phyloP scores from a whole-genome alignment of 805 yeast species.

The Hanseniaspora vineae region DNA sequence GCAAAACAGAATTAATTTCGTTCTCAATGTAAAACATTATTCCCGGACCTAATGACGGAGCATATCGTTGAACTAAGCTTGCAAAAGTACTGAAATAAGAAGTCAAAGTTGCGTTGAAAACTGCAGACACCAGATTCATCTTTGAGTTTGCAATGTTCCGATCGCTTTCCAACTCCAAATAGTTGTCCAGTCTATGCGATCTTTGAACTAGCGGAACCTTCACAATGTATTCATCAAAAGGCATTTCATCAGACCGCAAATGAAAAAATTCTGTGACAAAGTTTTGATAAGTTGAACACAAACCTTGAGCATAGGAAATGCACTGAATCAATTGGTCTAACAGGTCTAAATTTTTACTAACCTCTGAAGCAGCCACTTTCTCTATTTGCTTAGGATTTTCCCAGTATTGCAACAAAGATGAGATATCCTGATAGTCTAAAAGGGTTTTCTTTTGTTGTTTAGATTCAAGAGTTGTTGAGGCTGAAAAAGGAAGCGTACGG shows the following conservation, averaged over 20 bases:
- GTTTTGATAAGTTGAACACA: constrained; percentile 34
- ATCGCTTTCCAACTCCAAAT: constrained; percentile 31
- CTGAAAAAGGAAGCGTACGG: not conserved
- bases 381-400: constrained; percentile 7
- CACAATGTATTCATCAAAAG: constrained; percentile 21
- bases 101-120: constrained; percentile 28
- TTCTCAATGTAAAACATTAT: constrained; percentile 31
- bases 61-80: constrained; percentile 25
- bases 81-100: constrained; percentile 18
- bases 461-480: not conserved
- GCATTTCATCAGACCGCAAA: constrained; percentile 24
- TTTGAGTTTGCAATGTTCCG: constrained; percentile 36
- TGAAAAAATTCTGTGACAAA: constrained; percentile 34
- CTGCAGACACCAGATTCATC: constrained; percentile 30
- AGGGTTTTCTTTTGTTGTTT: not conserved
- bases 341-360: constrained; percentile 1
- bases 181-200: constrained; percentile 19
- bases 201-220: constrained; percentile 23
- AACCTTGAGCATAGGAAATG: constrained; percentile 10
- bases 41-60: constrained; percentile 30
- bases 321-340: constrained; percentile 10
- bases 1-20: constrained; percentile 22
- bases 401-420: constrained; percentile 11
- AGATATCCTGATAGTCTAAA: constrained; percentile 1
- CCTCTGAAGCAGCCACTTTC: constrained; percentile 4